phyloP scores from a whole-genome alignment of 352 stramenopile genomes.

The Phytophthora tubulina region DNA sequence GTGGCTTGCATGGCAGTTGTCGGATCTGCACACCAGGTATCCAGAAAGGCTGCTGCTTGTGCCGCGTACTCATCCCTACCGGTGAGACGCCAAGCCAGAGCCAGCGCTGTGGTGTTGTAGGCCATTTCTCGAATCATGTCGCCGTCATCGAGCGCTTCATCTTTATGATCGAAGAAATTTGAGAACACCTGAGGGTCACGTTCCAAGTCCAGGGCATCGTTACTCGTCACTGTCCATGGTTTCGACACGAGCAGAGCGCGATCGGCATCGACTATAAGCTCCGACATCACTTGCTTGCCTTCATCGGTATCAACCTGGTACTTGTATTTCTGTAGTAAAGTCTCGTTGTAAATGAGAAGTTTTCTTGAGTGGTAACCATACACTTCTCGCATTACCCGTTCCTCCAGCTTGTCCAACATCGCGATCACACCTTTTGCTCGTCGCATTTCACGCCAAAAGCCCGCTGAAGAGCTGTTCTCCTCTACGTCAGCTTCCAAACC shows the following conservation, averaged over 20 bases:
- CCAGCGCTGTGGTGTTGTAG: constrained; percentile 59
- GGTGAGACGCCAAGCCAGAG: constrained; percentile 48
- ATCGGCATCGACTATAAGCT: constrained; percentile 44
- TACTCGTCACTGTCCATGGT: constrained; percentile 41
- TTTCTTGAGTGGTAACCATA: constrained; percentile 34
- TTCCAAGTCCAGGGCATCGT: constrained; percentile 30
- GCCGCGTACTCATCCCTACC: constrained; percentile 43
- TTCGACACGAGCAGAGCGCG: constrained; percentile 30
- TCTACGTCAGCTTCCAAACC: constrained; percentile 45
- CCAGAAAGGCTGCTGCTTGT: constrained; percentile 41
- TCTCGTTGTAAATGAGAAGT: constrained; percentile 47
- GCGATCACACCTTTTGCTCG: constrained; percentile 56
- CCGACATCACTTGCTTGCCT: constrained; percentile 5
- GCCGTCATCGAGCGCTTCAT: constrained; percentile 24
- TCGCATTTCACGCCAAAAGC: constrained; percentile 57
- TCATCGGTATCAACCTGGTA: neutral
- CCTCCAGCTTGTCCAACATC: constrained; percentile 50
- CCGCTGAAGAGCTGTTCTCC: constrained; percentile 28
- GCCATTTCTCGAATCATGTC: constrained; percentile 54
- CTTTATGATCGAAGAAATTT: constrained; percentile 44
- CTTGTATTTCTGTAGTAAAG: constrained; percentile 24
- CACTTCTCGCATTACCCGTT: constrained; percentile 51
- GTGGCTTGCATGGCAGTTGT: constrained; percentile 39
- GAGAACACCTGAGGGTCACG: constrained; percentile 38
- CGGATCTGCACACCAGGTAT: constrained; percentile 48